These are phyloP conservation scores for Cochlearia excelsa DNA, from an alignment of 345 rosid genomes.

Conservation along the genomic window DNA sequence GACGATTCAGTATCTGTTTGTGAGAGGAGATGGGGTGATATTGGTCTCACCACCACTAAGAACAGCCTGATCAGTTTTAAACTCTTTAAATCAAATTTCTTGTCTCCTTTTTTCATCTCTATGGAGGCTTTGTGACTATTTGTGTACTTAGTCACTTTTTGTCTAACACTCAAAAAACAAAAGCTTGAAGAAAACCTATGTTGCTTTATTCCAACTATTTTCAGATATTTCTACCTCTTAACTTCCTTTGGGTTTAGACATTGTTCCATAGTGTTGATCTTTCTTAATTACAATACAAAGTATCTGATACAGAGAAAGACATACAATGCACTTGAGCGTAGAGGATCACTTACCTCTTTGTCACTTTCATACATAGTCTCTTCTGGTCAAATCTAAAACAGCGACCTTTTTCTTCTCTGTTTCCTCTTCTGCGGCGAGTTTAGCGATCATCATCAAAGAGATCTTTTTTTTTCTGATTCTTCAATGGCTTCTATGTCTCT, in stretches of 20 bases:
- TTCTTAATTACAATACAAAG: too few relatives aligned
- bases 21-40: constrained; percentile 98
- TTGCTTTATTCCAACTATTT: too few relatives aligned
- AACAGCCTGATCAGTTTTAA: constrained; percentile 51
- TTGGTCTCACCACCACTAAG: constrained; percentile 96
- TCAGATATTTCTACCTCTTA: too few relatives aligned
- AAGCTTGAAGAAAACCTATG: constrained; percentile 2
- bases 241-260: too few relatives aligned
- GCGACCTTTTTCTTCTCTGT: neutral
- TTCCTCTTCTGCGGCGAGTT: too few relatives aligned
- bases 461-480: neutral
- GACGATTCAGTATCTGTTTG: constrained; percentile 81
- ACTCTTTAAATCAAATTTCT: neutral
- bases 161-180: constrained; percentile 5
- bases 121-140: constrained; percentile 13
- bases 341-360: too few relatives aligned
- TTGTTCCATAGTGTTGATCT: too few relatives aligned
- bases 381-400: too few relatives aligned
- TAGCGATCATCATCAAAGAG: constrained; percentile 10
- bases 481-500: constrained; percentile 27
- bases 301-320: too few relatives aligned
- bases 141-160: neutral
- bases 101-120: neutral
- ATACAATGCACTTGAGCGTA: too few relatives aligned
- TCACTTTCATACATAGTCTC: too few relatives aligned